Evolutionary conservation across 2,329 filamentous ascomycete genomes (phyloP).

Genomic region (Phaeosphaeria sp.): DNA sequence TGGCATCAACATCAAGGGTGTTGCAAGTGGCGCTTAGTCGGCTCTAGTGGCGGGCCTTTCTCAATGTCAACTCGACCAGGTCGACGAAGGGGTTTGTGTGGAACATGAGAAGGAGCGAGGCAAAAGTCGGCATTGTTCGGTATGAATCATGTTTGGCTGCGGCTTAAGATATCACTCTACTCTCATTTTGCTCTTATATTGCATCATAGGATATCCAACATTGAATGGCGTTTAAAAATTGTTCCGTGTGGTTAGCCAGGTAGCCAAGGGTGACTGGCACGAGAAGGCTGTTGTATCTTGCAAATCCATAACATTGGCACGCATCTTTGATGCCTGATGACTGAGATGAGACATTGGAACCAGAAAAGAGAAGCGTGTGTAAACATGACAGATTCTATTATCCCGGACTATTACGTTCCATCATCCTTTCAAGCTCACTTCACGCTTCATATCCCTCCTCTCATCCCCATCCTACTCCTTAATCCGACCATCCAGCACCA

Average conservation of each 20-base stretch:
- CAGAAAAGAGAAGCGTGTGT: not conserved
- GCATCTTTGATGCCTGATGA: too few relatives aligned
- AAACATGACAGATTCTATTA: not conserved
- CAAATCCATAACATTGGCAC: too few relatives aligned
- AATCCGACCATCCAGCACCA: slow-evolving; percentile 50
- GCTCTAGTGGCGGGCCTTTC: not conserved
- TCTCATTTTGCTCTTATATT: not conserved
- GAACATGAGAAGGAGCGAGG: not conserved
- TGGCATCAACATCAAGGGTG: slow-evolving; percentile 42
- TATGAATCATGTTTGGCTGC: not conserved
- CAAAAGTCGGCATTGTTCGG: not conserved
- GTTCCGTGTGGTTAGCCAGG: not conserved
- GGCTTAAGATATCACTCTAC: slow-evolving; percentile 1
- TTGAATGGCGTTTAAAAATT: slow-evolving; percentile 1
- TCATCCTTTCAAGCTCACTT: not conserved
- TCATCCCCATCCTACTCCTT: slow-evolving; percentile 7
- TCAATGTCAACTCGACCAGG: not conserved
- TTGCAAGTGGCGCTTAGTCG: slow-evolving; percentile 38
- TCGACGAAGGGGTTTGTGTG: not conserved
- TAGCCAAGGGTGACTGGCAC: not conserved
- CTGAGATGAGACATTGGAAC: too few relatives aligned
- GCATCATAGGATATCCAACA: slow-evolving; percentile 5
- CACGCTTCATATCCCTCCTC: not conserved
- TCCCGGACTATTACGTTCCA: not conserved
- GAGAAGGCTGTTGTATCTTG: not conserved